phyloP scores from a whole-genome alignment of 116 monocot species.

The Zostera marina region DNA sequence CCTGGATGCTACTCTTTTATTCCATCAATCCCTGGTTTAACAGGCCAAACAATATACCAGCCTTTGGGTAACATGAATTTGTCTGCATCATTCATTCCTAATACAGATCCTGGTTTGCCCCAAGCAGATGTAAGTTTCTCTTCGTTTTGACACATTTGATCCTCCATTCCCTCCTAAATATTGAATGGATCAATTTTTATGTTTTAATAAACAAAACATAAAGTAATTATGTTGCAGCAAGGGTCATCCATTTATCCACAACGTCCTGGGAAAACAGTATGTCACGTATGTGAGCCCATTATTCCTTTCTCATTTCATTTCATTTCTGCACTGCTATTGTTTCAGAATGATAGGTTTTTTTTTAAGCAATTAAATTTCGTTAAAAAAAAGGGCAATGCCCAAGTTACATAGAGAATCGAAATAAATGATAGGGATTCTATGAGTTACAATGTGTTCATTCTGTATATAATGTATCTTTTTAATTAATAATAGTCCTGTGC shows the following conservation, averaged over 20 bases:
- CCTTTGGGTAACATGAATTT: constrained; percentile 29
- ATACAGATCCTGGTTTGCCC: constrained; percentile 31
- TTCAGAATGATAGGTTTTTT: not conserved
- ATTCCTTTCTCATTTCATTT: not conserved
- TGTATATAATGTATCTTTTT: too few species aligned
- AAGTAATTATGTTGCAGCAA: constrained; percentile 23
- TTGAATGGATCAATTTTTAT: not conserved
- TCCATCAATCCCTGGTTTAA: constrained; percentile 17
- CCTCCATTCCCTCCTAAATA: not conserved
- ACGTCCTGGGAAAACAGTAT: constrained; percentile 76
- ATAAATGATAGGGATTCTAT: too few species aligned
- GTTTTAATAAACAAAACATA: not conserved
- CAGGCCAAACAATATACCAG: constrained; percentile 22
- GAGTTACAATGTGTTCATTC: too few species aligned
- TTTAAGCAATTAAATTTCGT: too few species aligned
- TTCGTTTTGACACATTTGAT: not conserved
- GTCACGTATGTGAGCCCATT: constrained; percentile 52
- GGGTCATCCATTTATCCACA: constrained; percentile 54
- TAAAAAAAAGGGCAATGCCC: too few species aligned
- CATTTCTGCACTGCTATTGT: not conserved
- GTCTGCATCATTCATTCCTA: constrained; percentile 37
- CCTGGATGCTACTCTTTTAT: constrained; percentile 22
- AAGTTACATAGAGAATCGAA: too few species aligned
- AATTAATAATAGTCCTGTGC: too few species aligned
- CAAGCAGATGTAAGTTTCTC: constrained; percentile 31